Evolutionary conservation across 1,284 basidiomycete genomes (phyloP).

Genomic region (Cystodermella granulosa): DNA sequence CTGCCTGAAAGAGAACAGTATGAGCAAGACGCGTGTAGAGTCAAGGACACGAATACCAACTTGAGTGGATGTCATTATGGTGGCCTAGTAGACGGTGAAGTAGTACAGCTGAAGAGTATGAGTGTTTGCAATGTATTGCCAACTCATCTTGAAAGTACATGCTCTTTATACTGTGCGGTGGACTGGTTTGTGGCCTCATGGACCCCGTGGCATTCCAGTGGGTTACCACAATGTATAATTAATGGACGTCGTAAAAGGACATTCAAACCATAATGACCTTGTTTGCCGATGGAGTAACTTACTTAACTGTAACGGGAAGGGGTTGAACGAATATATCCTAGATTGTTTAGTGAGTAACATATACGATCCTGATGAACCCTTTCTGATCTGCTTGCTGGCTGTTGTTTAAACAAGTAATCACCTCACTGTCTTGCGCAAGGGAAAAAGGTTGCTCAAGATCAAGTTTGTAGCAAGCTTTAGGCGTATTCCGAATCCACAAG

Average conservation of each 20-base stretch:
- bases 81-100: neutral
- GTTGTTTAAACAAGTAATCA: neutral
- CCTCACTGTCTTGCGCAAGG: neutral
- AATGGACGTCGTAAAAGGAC: too few species aligned
- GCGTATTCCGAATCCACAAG: neutral
- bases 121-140: neutral
- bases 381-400: neutral
- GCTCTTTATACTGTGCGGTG: too few species aligned
- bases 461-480: conserved; percentile 1
- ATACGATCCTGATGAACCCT: neutral
- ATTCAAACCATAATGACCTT: too few species aligned
- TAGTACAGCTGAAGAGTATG: neutral
- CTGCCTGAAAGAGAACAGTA: neutral
- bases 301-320: neutral
- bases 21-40: neutral
- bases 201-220: too few species aligned
- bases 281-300: neutral
- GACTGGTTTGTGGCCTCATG: too few species aligned
- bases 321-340: neutral
- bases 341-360: neutral
- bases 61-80: neutral
- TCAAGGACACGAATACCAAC: neutral
- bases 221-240: too few species aligned
- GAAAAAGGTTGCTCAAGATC: neutral
- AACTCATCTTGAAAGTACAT: too few species aligned